Evolutionary conservation across 495 filamentous ascomycete species (phyloP).

Genomic region (Penicillium paxilli): DNA sequence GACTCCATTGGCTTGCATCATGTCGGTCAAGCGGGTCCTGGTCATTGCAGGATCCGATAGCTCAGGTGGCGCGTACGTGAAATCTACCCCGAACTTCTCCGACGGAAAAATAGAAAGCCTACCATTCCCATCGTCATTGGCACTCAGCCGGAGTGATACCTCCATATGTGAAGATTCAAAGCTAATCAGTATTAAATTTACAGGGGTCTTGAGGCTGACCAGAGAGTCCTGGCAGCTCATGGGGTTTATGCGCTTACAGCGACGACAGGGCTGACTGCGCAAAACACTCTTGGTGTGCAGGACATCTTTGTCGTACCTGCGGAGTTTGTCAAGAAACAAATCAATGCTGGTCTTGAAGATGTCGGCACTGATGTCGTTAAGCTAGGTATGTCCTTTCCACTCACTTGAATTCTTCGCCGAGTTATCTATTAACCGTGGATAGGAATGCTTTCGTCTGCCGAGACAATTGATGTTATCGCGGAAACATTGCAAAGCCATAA

Average conservation of each 20-base stretch:
- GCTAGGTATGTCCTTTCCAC: slow-evolving; percentile 58
- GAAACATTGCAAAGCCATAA: slow-evolving; percentile 60
- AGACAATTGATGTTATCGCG: slow-evolving; percentile 73
- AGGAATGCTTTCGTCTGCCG: slow-evolving; percentile 90
- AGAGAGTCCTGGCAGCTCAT: slow-evolving; percentile 90
- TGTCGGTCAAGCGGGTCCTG: slow-evolving; percentile 59
- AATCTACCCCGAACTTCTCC: slow-evolving; percentile 5
- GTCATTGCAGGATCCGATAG: slow-evolving; percentile 86
- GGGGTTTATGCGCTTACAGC: slow-evolving; percentile 93
- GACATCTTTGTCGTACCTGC: slow-evolving; percentile 79
- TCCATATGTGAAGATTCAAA: not conserved
- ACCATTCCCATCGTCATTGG: not conserved
- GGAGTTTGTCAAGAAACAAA: slow-evolving; percentile 78
- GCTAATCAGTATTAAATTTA: slow-evolving; percentile 12
- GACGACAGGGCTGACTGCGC: slow-evolving; percentile 92
- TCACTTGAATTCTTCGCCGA: not conserved
- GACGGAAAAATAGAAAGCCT: not conserved
- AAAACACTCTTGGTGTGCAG: slow-evolving; percentile 84
- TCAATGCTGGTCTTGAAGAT: slow-evolving; percentile 79
- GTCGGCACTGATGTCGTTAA: slow-evolving; percentile 90
- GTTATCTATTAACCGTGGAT: not conserved
- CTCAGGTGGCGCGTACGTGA: slow-evolving; percentile 80
- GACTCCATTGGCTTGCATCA: slow-evolving; percentile 24
- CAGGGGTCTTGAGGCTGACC: slow-evolving; percentile 95
- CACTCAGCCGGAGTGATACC: not conserved